Evolutionary conservation across 441 rosid genomes (phyloP).

Genomic region (Breynia disticha): DNA sequence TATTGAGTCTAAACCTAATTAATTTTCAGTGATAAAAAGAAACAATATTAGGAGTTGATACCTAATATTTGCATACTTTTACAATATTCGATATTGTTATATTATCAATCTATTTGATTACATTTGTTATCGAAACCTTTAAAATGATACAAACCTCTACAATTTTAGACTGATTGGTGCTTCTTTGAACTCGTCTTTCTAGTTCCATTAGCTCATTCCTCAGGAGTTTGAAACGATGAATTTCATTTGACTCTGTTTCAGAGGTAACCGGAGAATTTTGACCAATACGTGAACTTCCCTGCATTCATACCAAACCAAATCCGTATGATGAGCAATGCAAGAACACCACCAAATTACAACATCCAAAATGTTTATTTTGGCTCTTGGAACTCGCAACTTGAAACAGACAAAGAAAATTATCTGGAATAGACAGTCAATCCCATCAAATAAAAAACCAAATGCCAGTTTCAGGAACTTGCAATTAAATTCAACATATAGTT

Average conservation of each 20-base stretch:
- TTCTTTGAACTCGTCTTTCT: slow-evolving; percentile 78
- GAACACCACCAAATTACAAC: neutral
- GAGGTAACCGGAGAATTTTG: slow-evolving; percentile 24
- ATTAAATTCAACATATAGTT: no score
- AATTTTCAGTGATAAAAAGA: no score
- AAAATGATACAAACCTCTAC: slow-evolving; percentile 44
- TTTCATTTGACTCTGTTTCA: slow-evolving; percentile 54
- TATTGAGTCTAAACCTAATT: neutral
- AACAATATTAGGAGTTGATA: neutral
- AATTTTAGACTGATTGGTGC: slow-evolving; percentile 52
- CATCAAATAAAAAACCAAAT: no score
- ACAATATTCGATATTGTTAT: no score
- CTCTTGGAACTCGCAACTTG: no score
- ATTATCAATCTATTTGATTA: neutral
- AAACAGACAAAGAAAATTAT: no score
- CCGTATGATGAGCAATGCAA: slow-evolving; percentile 14
- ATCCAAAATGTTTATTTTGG: no score
- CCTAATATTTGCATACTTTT: neutral
- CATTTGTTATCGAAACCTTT: neutral
- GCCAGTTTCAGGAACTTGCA: no score
- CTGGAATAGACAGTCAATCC: no score
- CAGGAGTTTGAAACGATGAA: slow-evolving; percentile 68
- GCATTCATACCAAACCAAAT: slow-evolving; percentile 22
- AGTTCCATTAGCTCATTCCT: slow-evolving; percentile 90
- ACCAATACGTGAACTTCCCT: slow-evolving; percentile 43